Percentiles rank a stretch among this genome's conserved stretches.
Evolutionary conservation across 2,329 filamentous ascomycete species (phyloP).

Genomic region (Davidsoniella virescens): DNA sequence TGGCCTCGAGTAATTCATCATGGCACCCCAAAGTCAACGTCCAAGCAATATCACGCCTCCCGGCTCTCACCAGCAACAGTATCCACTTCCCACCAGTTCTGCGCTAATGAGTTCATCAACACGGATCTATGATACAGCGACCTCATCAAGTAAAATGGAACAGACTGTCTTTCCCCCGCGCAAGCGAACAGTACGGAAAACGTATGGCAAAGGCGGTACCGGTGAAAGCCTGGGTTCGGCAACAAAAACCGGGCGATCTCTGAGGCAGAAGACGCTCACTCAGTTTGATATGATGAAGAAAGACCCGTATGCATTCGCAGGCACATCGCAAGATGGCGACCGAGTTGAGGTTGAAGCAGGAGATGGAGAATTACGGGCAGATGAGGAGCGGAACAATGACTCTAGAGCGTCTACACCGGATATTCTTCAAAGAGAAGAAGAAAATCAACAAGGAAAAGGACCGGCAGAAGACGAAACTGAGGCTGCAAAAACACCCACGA

Average conservation of each 20-base stretch:
- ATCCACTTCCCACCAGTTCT: too few species aligned
- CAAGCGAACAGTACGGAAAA: conserved; percentile 19
- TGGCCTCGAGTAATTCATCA: too few species aligned
- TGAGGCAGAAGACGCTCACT: conserved; percentile 28
- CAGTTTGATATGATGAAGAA: conserved; percentile 18
- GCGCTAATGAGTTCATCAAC: not conserved
- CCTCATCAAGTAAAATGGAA: conserved; percentile 16
- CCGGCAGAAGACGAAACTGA: not conserved
- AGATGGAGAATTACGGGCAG: not conserved
- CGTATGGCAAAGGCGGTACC: conserved; percentile 19
- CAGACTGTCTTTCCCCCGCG: conserved; percentile 25
- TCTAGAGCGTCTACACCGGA: not conserved
- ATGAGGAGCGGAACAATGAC: not conserved
- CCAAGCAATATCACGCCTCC: too few species aligned
- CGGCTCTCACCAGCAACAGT: too few species aligned
- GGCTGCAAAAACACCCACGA: too few species aligned
- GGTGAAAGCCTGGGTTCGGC: not conserved
- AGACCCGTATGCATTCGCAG: not conserved
- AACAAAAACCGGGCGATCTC: not conserved
- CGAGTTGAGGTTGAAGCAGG: not conserved
- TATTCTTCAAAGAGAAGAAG: not conserved
- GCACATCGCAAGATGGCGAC: not conserved
- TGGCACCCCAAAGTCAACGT: too few species aligned
- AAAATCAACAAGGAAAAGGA: not conserved
- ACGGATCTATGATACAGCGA: not conserved